A percentile compares a stretch with the other conserved stretches of the same genome.
Conservation (phyloP, 2,329 filamentous ascomycete genomes). For the Aspergillus awamori region DNA sequence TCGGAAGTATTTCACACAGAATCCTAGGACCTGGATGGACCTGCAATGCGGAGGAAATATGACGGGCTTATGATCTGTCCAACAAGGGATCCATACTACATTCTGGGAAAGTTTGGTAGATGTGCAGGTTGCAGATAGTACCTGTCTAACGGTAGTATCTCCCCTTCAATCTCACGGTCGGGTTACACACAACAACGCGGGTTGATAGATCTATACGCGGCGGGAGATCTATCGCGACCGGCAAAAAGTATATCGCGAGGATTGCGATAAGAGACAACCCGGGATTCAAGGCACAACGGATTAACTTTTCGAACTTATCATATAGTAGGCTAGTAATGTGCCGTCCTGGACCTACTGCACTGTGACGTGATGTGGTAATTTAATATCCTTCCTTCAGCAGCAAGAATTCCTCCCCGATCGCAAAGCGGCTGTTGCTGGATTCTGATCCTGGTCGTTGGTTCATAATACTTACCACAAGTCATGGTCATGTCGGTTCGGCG, state of each 20-base stretch:
- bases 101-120: not conserved
- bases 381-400: not conserved
- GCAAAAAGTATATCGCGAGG: not conserved
- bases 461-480: too few species aligned
- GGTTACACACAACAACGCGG: not conserved
- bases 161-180: not conserved
- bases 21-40: not conserved
- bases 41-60: slow-evolving; percentile 1
- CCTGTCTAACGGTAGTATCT: not conserved
- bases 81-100: not conserved
- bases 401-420: not conserved
- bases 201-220: not conserved
- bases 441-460: not conserved
- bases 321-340: not conserved
- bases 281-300: not conserved
- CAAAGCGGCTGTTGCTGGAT: not conserved
- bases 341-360: not conserved
- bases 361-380: not conserved
- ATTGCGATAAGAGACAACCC: not conserved
- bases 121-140: slow-evolving; percentile 1
- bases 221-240: not conserved
- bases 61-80: slow-evolving; percentile 1
- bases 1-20: not conserved
- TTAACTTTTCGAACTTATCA: not conserved
- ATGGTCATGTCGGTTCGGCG: not conserved